phyloP scores from a whole-genome alignment of 345 rosid genomes.

The Pistacia vera region DNA sequence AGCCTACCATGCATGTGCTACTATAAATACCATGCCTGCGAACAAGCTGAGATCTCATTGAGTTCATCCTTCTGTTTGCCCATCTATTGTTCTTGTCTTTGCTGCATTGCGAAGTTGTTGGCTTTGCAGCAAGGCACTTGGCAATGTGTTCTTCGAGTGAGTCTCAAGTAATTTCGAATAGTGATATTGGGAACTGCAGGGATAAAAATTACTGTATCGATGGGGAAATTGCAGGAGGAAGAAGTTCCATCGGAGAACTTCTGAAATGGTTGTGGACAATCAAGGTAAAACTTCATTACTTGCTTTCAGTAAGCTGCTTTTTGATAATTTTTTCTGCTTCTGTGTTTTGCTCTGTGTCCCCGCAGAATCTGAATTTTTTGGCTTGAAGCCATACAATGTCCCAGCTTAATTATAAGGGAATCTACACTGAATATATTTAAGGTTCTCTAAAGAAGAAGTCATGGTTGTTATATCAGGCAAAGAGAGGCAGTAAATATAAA shows the following conservation, averaged over 20 bases:
- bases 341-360: not conserved
- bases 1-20: slow-evolving; percentile 14
- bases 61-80: not conserved
- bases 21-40: slow-evolving; percentile 9
- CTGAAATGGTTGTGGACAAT: slow-evolving; percentile 18
- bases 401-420: not conserved
- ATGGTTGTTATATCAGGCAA: not conserved
- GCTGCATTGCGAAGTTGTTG: not conserved
- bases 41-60: not conserved
- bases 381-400: not conserved
- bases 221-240: not conserved
- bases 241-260: not conserved
- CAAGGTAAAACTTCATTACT: slow-evolving; percentile 20
- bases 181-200: not conserved
- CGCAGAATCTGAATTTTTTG: not conserved
- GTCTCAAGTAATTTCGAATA: not conserved
- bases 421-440: not conserved
- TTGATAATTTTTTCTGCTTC: not conserved
- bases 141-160: slow-evolving; percentile 14
- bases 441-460: not conserved
- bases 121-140: not conserved
- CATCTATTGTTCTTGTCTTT: not conserved
- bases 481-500: not conserved
- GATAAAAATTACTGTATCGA: not conserved
- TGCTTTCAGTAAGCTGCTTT: not conserved